phyloP scores from a whole-genome alignment of 2,329 filamentous ascomycete genomes.

The Calcarisporium arbuscula region DNA sequence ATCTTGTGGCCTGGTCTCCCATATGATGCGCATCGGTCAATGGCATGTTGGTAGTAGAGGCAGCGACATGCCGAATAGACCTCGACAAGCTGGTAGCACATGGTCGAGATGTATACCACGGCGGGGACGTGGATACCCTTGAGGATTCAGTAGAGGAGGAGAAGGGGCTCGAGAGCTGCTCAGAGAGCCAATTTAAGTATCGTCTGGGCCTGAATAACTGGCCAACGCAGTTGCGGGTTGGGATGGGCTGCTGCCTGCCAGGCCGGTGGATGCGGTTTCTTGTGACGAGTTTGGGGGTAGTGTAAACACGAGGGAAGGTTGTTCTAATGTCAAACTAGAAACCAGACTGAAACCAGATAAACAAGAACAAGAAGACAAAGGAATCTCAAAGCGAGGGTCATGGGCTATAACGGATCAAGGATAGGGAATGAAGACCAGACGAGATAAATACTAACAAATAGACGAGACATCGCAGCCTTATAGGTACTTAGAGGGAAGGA shows the following conservation, averaged over 20 bases:
- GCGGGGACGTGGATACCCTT: neutral
- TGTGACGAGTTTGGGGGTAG: neutral
- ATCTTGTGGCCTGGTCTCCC: constrained; percentile 66
- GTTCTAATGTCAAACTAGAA: neutral
- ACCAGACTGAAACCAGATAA: neutral
- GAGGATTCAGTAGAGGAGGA: constrained; percentile 2
- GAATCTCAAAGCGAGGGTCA: constrained; percentile 12
- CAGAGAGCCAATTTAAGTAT: no score
- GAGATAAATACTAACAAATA: constrained; percentile 16
- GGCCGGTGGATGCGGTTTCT: neutral
- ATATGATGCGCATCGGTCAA: constrained; percentile 75
- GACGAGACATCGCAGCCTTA: constrained; percentile 49
- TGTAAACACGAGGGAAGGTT: neutral
- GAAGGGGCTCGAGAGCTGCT: neutral
- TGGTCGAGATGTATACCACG: constrained; percentile 32
- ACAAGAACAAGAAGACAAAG: constrained; percentile 9
- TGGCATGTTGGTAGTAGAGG: constrained; percentile 79
- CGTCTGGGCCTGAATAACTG: constrained; percentile 4
- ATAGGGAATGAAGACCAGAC: constrained; percentile 19
- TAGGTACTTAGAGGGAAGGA: constrained; percentile 27
- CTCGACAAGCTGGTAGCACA: constrained; percentile 87
- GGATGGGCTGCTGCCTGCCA: no score
- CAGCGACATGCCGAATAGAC: constrained; percentile 82
- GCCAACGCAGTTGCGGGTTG: no score
- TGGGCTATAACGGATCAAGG: constrained; percentile 13